Evolutionary conservation across 768 basidiomycete genomes (phyloP), one percentile per base, ranked within the genome.

Genomic region (Butyriboletus loyo): DNA sequence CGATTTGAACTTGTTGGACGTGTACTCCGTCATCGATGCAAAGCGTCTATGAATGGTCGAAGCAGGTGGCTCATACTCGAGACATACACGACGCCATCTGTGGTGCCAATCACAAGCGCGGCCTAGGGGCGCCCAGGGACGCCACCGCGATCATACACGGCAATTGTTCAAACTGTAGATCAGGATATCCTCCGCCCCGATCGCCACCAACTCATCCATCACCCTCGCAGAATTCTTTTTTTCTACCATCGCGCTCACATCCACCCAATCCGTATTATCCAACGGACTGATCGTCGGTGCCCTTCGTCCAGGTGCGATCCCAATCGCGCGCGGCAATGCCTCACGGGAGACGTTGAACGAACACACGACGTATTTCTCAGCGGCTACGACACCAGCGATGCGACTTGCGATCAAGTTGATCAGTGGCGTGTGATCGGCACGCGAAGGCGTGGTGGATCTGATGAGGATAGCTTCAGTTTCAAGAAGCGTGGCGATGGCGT

Each of bases 151-250:
- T 58, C 42, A 92, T 28, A 98, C 95, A 69, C 94, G 82, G 76
- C 95, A 98, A 69, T 98, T 98, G 67, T 92, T 86, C 58, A 99
- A 71, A 56, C 84, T 89, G 66, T 96, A 89, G 47, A 95, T 83
- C 58, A 98, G 72, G 41, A 98, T 80, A 66, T 99, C 97, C 69
- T 92, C 83, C 4, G 97, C 96, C 15, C 97, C 97, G 35, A 85
- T 77, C 47, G 73, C 78, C 56, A 86, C 84, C 41, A 99, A 73
- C 39, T 84, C 74, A 67, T 99, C 97, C 96, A 99, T 98, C 27
- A 87, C 82, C 35, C 77, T 77, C 5, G 97, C 97, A 15, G 82
- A 70, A 39, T 77, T 76, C 54, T 82, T 87, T 75, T 89, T 92
- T 73, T 89, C 86, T 8, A 98, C 87, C 95, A 98, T 98, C 38